Evolutionary conservation across 1,284 basidiomycete species (phyloP).

Genomic region (Cystobasidium slooffiae): DNA sequence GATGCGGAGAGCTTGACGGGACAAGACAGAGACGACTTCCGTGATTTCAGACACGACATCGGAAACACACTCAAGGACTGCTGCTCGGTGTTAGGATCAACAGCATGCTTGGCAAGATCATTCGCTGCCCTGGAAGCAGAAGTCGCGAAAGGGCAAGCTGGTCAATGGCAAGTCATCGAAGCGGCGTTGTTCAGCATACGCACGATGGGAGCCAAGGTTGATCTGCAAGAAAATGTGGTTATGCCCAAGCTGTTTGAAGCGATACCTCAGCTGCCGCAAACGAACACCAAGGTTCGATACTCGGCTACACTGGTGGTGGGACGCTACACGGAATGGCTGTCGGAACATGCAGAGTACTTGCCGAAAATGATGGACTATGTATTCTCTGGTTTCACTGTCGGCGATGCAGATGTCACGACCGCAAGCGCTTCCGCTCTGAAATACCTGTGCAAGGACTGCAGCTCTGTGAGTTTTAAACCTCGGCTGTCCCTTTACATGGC

Average conservation of each 20-base stretch:
- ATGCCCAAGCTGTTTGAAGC: constrained; percentile 95
- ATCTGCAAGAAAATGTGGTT: constrained; percentile 78
- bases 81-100: constrained; percentile 88
- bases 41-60: constrained; percentile 95
- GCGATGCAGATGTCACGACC: constrained; percentile 69
- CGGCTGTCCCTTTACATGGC: neutral
- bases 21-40: constrained; percentile 91
- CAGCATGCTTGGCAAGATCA: constrained; percentile 73
- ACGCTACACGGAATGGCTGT: constrained; percentile 97
- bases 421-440: constrained; percentile 96
- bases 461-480: constrained; percentile 63
- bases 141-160: constrained; percentile 50
- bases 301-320: constrained; percentile 93
- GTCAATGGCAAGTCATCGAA: constrained; percentile 93
- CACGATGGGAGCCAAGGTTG: constrained; percentile 95
- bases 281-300: constrained; percentile 90
- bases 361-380: constrained; percentile 86
- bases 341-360: constrained; percentile 85
- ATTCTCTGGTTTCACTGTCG: constrained; percentile 77
- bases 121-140: constrained; percentile 51
- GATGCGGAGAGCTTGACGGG: constrained; percentile 70
- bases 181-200: constrained; percentile 97
- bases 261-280: constrained; percentile 78
- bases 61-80: constrained; percentile 99
- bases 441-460: constrained; percentile 96